Evolutionary conservation across 2,329 filamentous ascomycete genomes (phyloP), one percentile per base, ranked within the genome.

Genomic region (Lachnellula subtilissima): DNA sequence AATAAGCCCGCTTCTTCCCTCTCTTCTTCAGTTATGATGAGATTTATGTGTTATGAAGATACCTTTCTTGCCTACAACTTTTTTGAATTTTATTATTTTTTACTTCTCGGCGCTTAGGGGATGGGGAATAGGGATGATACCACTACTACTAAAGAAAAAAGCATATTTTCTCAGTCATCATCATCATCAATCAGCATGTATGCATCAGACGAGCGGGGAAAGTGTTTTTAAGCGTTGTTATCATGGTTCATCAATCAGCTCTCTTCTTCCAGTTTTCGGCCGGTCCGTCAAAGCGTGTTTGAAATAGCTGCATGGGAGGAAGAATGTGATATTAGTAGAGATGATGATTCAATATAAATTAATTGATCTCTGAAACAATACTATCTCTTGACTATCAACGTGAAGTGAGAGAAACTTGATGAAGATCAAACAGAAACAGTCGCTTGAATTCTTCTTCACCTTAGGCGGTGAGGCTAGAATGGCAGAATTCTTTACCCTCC

Each of bases 91-190:
- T 58, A n/a, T 56, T 50, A 32, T 54, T 54, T 55, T 57, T 45
- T 53, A 50, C 39, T 54, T 50, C 52, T 56, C 45, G 62, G 60
- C 62, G 61, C 57, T 54, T 39, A 23, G 42, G 55, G 51, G 32
- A 48, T n/a, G 51, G 51, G 57, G 36, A 22, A 54, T 46, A 48
- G 50, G 59, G 54, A 64, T 53, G 61, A 66, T 66, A 66, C 64
- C 62, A 65, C 37, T 66, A 66, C 64, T 61, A 65, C 40, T 56
- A 57, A 48, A 42, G 57, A 64, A 55, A 50, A 65, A 63, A 64
- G 61, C 58, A 60, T 40, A 57, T 60, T 53, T 55, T 50, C 39
- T 49, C 42, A 50, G 49, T 58, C 56, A 57, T 46, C 56, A 62
- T 57, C 52, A 54, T 9, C 39, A 50, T 52, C 53, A 54, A 54